Percentiles rank a stretch among this genome's conserved stretches.
Conservation (phyloP, 495 filamentous ascomycete genomes). For the Coniosporium apollinis region DNA sequence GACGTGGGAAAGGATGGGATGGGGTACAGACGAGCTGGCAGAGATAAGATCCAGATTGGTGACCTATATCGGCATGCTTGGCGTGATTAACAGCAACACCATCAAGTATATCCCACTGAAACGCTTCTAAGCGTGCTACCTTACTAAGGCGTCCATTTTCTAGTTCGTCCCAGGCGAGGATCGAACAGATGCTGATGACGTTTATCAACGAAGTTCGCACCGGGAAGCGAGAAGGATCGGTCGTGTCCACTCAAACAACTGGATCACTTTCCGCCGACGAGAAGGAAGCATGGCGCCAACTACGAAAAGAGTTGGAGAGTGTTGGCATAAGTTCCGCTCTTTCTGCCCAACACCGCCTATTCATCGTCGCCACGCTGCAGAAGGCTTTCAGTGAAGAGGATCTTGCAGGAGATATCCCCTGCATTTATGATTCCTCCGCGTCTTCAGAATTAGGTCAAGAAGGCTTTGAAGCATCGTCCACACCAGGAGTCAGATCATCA, state of each 20-base stretch:
- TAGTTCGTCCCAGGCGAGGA: slow-evolving; percentile 17
- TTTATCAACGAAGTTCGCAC: slow-evolving; percentile 23
- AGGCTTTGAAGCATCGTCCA: background rate
- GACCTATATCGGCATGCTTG: slow-evolving; percentile 17
- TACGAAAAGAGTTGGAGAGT: slow-evolving; percentile 24
- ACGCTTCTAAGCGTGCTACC: too few species aligned
- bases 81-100: slow-evolving; percentile 17
- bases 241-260: slow-evolving; percentile 18
- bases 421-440: background rate
- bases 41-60: slow-evolving; percentile 20
- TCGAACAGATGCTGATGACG: slow-evolving; percentile 22
- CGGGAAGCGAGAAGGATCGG: slow-evolving; percentile 20
- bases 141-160: too few species aligned
- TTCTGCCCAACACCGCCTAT: slow-evolving; percentile 4
- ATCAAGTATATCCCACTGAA: too few species aligned
- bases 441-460: background rate
- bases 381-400: slow-evolving; percentile 1
- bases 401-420: background rate
- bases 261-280: slow-evolving; percentile 17
- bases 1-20: slow-evolving; percentile 26
- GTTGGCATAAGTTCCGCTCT: slow-evolving; percentile 20
- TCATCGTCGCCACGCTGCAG: slow-evolving; percentile 1
- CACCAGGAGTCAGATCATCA: background rate
- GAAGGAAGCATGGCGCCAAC: slow-evolving; percentile 18
- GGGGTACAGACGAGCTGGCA: slow-evolving; percentile 17